Evolutionary conservation across 129 eudicot species (phyloP).

Genomic region (Artemisia annua): DNA sequence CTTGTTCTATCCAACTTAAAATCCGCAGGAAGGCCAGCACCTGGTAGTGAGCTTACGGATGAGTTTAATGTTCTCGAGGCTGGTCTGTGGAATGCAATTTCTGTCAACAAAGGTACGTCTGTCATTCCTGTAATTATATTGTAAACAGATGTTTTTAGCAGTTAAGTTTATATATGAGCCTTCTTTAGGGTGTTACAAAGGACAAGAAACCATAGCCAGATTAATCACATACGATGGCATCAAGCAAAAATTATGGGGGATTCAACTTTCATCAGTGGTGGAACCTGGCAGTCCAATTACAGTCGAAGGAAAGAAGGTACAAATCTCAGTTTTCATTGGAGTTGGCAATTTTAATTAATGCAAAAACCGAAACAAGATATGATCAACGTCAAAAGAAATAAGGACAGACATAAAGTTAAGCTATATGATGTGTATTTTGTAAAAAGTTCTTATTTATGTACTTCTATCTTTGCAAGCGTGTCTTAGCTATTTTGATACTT

Average conservation of each 20-base stretch:
- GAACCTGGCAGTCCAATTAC: conserved; percentile 68
- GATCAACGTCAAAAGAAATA: no score
- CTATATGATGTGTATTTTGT: neutral
- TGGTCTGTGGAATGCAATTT: conserved; percentile 82
- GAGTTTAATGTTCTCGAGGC: conserved; percentile 94
- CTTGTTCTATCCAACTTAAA: conserved; percentile 17
- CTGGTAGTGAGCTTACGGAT: conserved; percentile 81
- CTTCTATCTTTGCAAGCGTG: neutral
- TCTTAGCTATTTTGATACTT: no score
- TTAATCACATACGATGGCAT: conserved; percentile 85
- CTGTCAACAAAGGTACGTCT: conserved; percentile 73
- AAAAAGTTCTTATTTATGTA: neutral
- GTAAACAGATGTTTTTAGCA: neutral
- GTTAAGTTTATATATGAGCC: conserved; percentile 9
- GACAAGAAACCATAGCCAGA: conserved; percentile 92
- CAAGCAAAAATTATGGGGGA: conserved; percentile 84
- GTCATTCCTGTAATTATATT: neutral
- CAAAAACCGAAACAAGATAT: no score
- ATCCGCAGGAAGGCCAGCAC: conserved; percentile 79
- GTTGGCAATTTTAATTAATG: neutral
- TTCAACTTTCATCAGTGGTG: conserved; percentile 57
- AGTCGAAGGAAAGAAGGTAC: conserved; percentile 82
- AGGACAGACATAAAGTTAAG: no score
- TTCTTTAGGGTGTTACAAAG: conserved; percentile 77
- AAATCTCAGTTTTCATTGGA: neutral